A percentile compares a stretch with the other conserved stretches of the same genome.
phyloP scores from a whole-genome alignment of 139 green algal species.

The Zygnema circumcarinatum region DNA sequence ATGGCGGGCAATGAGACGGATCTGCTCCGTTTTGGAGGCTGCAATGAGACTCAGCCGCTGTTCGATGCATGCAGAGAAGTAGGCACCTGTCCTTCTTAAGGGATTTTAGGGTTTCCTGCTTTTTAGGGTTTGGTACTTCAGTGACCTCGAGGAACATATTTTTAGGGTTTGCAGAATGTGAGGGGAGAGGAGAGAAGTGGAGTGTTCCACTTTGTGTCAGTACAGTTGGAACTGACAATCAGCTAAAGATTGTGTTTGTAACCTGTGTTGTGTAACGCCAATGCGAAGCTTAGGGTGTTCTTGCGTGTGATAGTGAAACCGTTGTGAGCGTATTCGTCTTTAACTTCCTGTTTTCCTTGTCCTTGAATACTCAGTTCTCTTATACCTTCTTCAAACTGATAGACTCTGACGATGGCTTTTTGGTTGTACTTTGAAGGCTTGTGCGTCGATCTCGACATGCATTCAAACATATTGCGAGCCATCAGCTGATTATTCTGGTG shows the following conservation, averaged over 20 bases:
- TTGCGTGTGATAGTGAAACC: neutral
- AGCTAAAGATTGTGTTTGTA: neutral
- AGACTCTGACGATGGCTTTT: neutral
- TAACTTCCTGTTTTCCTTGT: too few species aligned
- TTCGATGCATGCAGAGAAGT: neutral
- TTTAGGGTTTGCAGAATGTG: too few species aligned
- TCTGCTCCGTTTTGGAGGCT: conserved; percentile 2
- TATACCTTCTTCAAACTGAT: neutral
- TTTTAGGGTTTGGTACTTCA: too few species aligned
- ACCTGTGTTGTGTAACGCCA: neutral
- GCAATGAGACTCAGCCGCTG: neutral
- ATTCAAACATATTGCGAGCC: neutral
- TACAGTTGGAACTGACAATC: neutral
- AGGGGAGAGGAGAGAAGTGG: too few species aligned
- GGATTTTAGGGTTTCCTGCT: too few species aligned
- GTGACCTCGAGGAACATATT: too few species aligned
- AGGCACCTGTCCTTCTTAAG: neutral
- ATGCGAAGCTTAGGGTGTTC: neutral
- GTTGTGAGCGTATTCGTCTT: neutral
- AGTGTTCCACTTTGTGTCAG: too few species aligned
- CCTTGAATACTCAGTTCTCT: neutral
- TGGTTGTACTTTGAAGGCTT: neutral
- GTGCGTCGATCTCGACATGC: neutral
- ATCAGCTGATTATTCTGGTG: neutral
- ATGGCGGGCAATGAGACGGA: neutral